Conservation (phyloP, 371 early-diverging fungal species). For the Nosema muscidifuracis region DNA sequence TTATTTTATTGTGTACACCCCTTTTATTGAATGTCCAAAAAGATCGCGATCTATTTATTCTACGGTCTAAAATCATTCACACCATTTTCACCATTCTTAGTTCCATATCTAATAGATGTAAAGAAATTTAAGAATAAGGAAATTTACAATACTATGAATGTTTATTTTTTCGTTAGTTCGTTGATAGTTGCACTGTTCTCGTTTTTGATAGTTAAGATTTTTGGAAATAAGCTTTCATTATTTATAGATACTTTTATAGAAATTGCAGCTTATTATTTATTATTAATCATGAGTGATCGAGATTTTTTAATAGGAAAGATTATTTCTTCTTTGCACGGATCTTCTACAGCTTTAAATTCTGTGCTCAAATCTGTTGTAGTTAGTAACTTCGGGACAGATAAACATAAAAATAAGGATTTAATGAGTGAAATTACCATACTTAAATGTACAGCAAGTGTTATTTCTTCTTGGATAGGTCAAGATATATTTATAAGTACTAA, state of each 20-base stretch:
- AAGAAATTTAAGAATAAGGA: constrained; percentile 55
- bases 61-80: constrained; percentile 42
- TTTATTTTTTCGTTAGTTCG: constrained; percentile 49
- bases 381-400: constrained; percentile 22
- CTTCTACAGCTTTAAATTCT: constrained; percentile 28
- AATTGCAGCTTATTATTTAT: constrained; percentile 33
- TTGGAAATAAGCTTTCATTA: constrained; percentile 39
- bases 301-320: constrained; percentile 20
- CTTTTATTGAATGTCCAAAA: neutral
- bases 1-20: neutral
- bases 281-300: constrained; percentile 39
- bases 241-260: constrained; percentile 45
- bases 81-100: constrained; percentile 56
- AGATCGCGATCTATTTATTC: constrained; percentile 10
- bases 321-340: constrained; percentile 38
- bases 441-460: constrained; percentile 39
- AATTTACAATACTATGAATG: constrained; percentile 48
- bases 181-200: constrained; percentile 41
- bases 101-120: constrained; percentile 53
- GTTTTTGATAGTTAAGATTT: constrained; percentile 32
- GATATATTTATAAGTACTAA: constrained; percentile 47
- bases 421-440: constrained; percentile 25
- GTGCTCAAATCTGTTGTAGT: constrained; percentile 41
- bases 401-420: constrained; percentile 22
- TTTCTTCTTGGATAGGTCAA: constrained; percentile 54